Base-by-base conservation (phyloP, 805 yeast species). In the Candida bentonensis region DNA sequence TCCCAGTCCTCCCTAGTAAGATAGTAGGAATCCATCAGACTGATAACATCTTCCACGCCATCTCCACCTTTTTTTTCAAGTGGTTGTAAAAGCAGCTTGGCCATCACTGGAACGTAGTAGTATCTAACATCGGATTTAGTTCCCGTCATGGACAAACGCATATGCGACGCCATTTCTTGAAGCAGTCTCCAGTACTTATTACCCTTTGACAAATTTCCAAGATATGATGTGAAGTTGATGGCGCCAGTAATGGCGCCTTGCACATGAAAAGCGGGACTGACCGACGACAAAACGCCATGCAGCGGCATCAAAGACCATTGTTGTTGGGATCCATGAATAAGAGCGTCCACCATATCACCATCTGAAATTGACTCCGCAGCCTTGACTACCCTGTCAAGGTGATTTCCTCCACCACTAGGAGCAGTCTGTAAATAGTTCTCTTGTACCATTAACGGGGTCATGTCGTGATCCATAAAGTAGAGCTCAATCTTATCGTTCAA, bases 1-100 rank as follows among this genome's bases (percentile, higher is more conserved):
- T 89, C 97, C 88, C 94, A 89, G 61, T 92, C 97, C 46, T 88
- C 95, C 54, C 77, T 82, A 4, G 95, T 82, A 30, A 92, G 60
- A 55, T 77, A 92, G 61, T 92, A 92, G 27, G 76, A 68, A 61
- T 92, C 99, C 82, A 92, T 72, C 1, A 75, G 54, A n/a, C 68
- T 66, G 42, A 92, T 77, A 2, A 82, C 80, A 2, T 70, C 73
- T 0, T 67, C 66, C 25, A 89, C 73, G 1, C 86, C 94, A 2
- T 69, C 84, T 3, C 70, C 68, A 0, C 82, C 85, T 0, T 68
- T 51, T 2, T 60, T 50, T 3, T 75, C 36, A 20, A 92, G 54
- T 0, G 95, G 95, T 7, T 63, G 55, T 20, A 79, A 58, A 25
- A 92, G 59, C 51, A 67, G 70, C 39, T 72, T 66, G 23, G 72